Conservation (phyloP, 2,329 filamentous ascomycete genomes). For the Botrytis byssoidea region DNA sequence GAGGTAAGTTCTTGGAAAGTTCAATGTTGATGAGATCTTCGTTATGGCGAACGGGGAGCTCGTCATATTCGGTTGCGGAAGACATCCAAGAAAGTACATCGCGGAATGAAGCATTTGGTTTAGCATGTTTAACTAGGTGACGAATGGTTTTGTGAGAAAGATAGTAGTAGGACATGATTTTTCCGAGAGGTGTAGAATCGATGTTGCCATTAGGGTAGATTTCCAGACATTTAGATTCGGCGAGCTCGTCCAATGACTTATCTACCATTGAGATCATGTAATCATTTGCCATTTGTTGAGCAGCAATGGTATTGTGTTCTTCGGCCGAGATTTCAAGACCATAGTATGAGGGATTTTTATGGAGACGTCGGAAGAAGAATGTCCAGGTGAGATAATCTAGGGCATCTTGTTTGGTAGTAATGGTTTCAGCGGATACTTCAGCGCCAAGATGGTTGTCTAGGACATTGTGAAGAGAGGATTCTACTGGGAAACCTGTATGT, state of each 20-base stretch:
- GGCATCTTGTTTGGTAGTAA: conserved; percentile 92
- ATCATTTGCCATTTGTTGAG: conserved; percentile 85
- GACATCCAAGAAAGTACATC: conserved; percentile 92
- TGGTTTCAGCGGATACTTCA: conserved; percentile 89
- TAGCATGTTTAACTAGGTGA: conserved; percentile 74
- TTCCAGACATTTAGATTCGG: conserved; percentile 78
- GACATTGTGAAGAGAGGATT: conserved; percentile 93
- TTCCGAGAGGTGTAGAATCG: conserved; percentile 85
- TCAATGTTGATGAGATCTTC: conserved; percentile 96
- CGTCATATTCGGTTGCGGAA: conserved; percentile 91
- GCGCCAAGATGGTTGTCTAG: conserved; percentile 95
- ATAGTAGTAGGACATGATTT: conserved; percentile 99
- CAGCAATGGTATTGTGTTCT: conserved; percentile 82
- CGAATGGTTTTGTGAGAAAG: conserved; percentile 93
- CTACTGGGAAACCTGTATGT: conserved; percentile 95
- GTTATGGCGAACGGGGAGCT: conserved; percentile 95
- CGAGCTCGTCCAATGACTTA: conserved; percentile 77
- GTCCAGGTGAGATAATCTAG: conserved; percentile 98
- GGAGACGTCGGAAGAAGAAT: conserved; percentile 94
- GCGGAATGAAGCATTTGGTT: conserved; percentile 70
- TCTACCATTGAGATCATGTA: conserved; percentile 95
- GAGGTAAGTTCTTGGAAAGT: conserved; percentile 76
- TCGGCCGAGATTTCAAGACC: conserved; percentile 91
- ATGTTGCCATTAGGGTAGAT: conserved; percentile 86
- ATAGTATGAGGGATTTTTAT: conserved; percentile 99